Conservation (phyloP, 2,329 filamentous ascomycete species). For the Chaetomiaceae sp. region DNA sequence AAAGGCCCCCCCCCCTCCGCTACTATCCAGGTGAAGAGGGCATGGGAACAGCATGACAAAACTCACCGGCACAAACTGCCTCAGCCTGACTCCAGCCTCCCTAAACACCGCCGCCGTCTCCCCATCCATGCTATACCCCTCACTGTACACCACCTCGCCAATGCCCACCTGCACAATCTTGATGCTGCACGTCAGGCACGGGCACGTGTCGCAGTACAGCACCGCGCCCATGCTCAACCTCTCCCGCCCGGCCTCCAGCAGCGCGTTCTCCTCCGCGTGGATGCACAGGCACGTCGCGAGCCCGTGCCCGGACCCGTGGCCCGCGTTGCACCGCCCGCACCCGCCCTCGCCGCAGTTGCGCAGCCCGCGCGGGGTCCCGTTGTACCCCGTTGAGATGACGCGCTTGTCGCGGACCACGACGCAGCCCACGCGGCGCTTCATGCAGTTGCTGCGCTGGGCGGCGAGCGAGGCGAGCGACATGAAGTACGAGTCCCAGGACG, state of each 20-base stretch:
- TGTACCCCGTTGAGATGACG: conserved; percentile 94
- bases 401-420: conserved; percentile 81
- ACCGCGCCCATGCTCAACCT: conserved; percentile 77
- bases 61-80: conserved; percentile 83
- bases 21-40: too few species aligned
- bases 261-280: conserved; percentile 97
- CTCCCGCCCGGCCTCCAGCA: conserved; percentile 90
- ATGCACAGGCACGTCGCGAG: conserved; percentile 89
- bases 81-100: conserved; percentile 75
- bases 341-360: conserved; percentile 91
- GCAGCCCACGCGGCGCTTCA: conserved; percentile 95
- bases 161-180: conserved; percentile 98
- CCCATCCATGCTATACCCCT: conserved; percentile 90
- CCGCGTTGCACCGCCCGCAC: conserved; percentile 80
- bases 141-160: conserved; percentile 88
- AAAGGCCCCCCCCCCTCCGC: too few species aligned
- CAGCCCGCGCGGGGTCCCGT: conserved; percentile 88
- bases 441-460: conserved; percentile 88
- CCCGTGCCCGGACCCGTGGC: conserved; percentile 62
- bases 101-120: conserved; percentile 77
- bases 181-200: conserved; percentile 95
- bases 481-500: conserved; percentile 95
- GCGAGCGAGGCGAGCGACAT: conserved; percentile 95
- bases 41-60: conserved; percentile 4
- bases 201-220: conserved; percentile 93